Evolutionary conservation across 2,329 filamentous ascomycete species (phyloP).

Genomic region (Aspergillus aculeatus): DNA sequence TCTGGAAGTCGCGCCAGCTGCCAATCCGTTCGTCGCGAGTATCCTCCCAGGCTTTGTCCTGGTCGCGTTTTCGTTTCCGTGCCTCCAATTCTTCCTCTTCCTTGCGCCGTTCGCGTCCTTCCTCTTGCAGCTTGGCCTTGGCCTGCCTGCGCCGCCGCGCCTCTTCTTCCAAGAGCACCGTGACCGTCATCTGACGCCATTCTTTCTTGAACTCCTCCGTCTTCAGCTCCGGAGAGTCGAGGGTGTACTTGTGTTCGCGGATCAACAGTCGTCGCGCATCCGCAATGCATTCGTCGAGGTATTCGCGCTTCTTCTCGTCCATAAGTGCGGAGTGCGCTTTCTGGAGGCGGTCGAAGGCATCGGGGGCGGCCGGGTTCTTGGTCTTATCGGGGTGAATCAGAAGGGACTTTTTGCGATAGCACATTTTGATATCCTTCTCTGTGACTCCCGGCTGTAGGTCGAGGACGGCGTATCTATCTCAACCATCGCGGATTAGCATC

Average conservation of each 20-base stretch:
- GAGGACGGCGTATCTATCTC: constrained; percentile 77
- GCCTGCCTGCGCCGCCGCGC: constrained; percentile 77
- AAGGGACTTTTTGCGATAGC: constrained; percentile 96
- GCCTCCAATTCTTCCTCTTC: constrained; percentile 81
- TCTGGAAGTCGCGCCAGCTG: constrained; percentile 91
- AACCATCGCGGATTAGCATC: constrained; percentile 3
- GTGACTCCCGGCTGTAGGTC: constrained; percentile 93
- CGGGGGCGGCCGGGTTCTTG: constrained; percentile 81
- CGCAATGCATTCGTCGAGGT: constrained; percentile 90
- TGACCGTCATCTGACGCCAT: constrained; percentile 87
- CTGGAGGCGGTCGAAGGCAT: constrained; percentile 94
- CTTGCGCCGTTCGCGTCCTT: constrained; percentile 82
- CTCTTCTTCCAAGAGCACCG: constrained; percentile 91
- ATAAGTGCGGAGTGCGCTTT: constrained; percentile 89
- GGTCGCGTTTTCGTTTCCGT: constrained; percentile 82
- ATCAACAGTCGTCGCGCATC: constrained; percentile 94
- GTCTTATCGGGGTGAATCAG: constrained; percentile 99
- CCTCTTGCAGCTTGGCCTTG: constrained; percentile 94
- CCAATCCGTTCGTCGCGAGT: constrained; percentile 87
- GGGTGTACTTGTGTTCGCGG: constrained; percentile 88
- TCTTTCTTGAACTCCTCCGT: constrained; percentile 77
- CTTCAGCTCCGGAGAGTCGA: constrained; percentile 78
- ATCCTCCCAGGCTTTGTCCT: constrained; percentile 93
- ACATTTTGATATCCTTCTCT: constrained; percentile 91
- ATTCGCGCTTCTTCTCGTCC: constrained; percentile 86